Evolutionary conservation across 2,329 filamentous ascomycete species (phyloP).

Genomic region (Colletotrichum lentis): DNA sequence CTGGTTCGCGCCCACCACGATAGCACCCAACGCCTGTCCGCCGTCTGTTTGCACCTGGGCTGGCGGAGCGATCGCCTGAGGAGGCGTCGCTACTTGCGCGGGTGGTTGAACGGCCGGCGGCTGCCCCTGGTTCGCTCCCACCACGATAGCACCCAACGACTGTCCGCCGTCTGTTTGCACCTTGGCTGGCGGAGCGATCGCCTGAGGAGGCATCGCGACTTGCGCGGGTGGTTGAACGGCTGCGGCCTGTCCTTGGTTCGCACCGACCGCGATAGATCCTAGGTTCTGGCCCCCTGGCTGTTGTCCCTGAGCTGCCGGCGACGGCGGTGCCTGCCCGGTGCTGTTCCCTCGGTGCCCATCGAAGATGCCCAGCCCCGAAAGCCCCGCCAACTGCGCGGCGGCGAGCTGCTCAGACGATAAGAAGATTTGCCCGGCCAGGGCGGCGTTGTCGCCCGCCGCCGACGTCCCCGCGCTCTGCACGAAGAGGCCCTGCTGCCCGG

Average conservation of each 20-base stretch:
- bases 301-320: neutral
- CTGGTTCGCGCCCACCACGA: constrained; percentile 8
- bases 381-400: constrained; percentile 42
- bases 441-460: constrained; percentile 34
- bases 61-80: neutral
- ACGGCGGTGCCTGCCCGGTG: neutral
- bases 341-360: constrained; percentile 14
- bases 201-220: constrained; percentile 2
- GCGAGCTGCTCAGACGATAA: constrained; percentile 45
- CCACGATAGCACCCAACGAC: constrained; percentile 7
- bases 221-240: constrained; percentile 23
- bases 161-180: neutral
- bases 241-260: constrained; percentile 15
- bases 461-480: constrained; percentile 47
- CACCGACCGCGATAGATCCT: constrained; percentile 24
- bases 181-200: neutral
- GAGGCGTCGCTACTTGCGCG: constrained; percentile 11
- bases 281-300: constrained; percentile 9
- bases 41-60: constrained; percentile 1
- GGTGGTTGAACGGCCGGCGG: constrained; percentile 8
- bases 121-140: constrained; percentile 18
- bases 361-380: constrained; percentile 37
- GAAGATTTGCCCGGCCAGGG: constrained; percentile 39
- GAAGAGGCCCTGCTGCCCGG: constrained; percentile 46
- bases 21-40: constrained; percentile 5